phyloP scores from a whole-genome alignment of 768 basidiomycete genomes.

The Boletus rex-veris region DNA sequence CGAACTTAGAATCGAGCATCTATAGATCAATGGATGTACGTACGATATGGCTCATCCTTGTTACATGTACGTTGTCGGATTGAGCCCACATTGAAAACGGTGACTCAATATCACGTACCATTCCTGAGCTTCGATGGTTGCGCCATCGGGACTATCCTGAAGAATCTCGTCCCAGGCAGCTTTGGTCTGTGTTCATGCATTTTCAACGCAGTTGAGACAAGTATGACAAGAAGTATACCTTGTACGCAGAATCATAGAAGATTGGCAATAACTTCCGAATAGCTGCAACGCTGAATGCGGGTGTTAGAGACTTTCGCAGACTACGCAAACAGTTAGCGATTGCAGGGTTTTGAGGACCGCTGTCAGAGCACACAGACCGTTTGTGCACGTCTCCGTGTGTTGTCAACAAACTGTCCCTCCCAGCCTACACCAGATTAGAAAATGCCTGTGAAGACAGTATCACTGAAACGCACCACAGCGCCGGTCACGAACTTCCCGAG shows the following conservation, averaged over 20 bases:
- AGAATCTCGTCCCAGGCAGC: slow-evolving; percentile 29
- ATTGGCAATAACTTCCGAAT: slow-evolving; percentile 31
- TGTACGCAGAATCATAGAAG: slow-evolving; percentile 41
- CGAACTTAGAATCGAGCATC: neutral
- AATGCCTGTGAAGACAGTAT: too few relatives aligned
- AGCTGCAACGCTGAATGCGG: slow-evolving; percentile 39
- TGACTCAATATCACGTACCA: slow-evolving; percentile 31
- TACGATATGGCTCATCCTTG: slow-evolving; percentile 46
- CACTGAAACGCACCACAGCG: slow-evolving; percentile 19
- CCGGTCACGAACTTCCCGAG: slow-evolving; percentile 29
- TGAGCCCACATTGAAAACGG: neutral
- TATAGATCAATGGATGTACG: slow-evolving; percentile 4
- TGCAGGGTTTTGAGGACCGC: neutral
- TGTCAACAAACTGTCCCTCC: slow-evolving; percentile 12
- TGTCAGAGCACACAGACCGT: slow-evolving; percentile 1
- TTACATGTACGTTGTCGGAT: neutral
- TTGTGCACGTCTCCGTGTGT: slow-evolving; percentile 18
- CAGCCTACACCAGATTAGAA: slow-evolving; percentile 6
- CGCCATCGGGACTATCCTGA: slow-evolving; percentile 24
- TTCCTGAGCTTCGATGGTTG: slow-evolving; percentile 44
- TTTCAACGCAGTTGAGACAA: neutral
- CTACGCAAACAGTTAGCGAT: slow-evolving; percentile 4
- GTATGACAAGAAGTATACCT: slow-evolving; percentile 22
- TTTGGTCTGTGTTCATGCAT: slow-evolving; percentile 23
- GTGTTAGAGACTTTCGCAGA: slow-evolving; percentile 36